Percentiles rank a stretch among this genome's conserved stretches.
Conservation (phyloP, 495 filamentous ascomycete genomes). For the Hypoxylon fuscum region DNA sequence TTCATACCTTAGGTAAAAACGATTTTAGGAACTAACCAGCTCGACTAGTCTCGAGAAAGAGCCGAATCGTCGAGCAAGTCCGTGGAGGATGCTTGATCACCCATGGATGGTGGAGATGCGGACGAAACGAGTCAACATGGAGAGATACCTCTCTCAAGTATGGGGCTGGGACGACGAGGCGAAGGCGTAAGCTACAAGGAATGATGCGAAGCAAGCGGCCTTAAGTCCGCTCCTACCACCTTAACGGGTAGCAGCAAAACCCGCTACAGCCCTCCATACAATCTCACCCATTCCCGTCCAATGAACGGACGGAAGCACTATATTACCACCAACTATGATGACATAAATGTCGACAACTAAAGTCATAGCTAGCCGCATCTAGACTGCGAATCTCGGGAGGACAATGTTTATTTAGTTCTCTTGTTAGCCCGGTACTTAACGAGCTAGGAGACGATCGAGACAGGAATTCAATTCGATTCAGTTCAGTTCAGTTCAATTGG, state of each 20-base stretch:
- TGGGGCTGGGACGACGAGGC: slow-evolving; percentile 85
- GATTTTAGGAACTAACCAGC: slow-evolving; percentile 8
- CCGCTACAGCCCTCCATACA: neutral
- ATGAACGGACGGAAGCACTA: neutral
- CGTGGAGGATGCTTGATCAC: slow-evolving; percentile 99
- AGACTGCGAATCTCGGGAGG: slow-evolving; percentile 11
- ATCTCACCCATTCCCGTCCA: neutral
- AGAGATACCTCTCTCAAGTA: slow-evolving; percentile 86
- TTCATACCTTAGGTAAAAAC: slow-evolving; percentile 8
- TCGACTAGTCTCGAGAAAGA: slow-evolving; percentile 88
- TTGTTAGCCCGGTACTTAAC: neutral
- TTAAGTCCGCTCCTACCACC: neutral
- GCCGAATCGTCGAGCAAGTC: slow-evolving; percentile 81
- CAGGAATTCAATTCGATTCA: slow-evolving; percentile 3
- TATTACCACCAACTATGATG: neutral
- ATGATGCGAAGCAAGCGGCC: slow-evolving; percentile 2
- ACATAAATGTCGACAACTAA: neutral
- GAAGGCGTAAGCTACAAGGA: slow-evolving; percentile 27
- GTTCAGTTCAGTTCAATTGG: too few species aligned
- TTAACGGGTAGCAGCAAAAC: too few species aligned
- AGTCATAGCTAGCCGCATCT: slow-evolving; percentile 2
- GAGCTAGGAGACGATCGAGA: slow-evolving; percentile 7
- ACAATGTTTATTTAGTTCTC: neutral
- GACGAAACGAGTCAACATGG: slow-evolving; percentile 96
- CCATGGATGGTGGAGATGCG: slow-evolving; percentile 98